Evolutionary conservation across 2,329 filamentous ascomycete species (phyloP), one percentile per base, ranked within the genome.

Genomic region (Colletotrichum tropicicola): DNA sequence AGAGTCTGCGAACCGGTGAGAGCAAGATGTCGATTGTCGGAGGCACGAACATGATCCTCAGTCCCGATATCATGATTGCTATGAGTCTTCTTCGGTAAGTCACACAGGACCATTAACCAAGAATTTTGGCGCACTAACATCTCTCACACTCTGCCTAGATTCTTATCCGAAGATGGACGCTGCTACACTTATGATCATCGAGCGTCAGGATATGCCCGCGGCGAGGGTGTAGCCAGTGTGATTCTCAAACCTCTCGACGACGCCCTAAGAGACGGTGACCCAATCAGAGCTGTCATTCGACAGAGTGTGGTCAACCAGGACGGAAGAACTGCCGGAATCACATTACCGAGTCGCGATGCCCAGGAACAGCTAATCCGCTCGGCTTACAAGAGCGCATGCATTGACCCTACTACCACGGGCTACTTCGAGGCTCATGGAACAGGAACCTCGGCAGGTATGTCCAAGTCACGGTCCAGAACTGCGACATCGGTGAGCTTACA

Each of bases 171-270:
- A 4, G 51, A 55, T 28, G n/a, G 37, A 12, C 27, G 19, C 9
- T 56, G 41, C 41, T 19, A 32, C 21, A 37, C 41, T 4, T 57
- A 35, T 9, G 39, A 57, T n/a, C 8, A 32, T 17, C 19, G 27
- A 9, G 53, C 41, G 6, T 27, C 32, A 21, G 53, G 53, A 6
- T 57, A 57, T 37, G 53, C 25, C 15, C 25, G 53, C 21, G 53
- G 53, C n/a, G 53, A 57, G 21, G 53, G 41, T 13, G 12, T 27
- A 6, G 19, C 77, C 1, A 72, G 75, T 0, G 66, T 87, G 0
- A 70, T 86, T 0, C 64, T 88, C 8, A 88, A 87, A 68, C 70
- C 67, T 2, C 72, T 86, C 7, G 73, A 66, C 10, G 65, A 75
- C 1, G 86, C 85, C 0, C 58, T 86, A 4, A 69, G 2, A 23